Evolutionary conservation across 257 asterid species (phyloP).

Genomic region (Lavandula angustifolia): DNA sequence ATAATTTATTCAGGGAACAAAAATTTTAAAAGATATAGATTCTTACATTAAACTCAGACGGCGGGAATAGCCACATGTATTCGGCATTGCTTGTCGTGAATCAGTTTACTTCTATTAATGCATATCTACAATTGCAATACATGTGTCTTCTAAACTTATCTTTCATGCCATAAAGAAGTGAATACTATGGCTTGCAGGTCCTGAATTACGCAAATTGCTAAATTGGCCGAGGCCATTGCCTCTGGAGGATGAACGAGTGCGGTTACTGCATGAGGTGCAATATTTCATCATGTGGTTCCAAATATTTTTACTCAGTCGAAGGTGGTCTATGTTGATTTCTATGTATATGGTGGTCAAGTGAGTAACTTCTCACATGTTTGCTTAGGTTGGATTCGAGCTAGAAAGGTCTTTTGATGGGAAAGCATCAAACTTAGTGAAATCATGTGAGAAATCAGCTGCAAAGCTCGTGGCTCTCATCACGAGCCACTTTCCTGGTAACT

Average conservation of each 20-base stretch:
- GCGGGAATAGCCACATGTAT: background rate
- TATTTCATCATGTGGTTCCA: background rate
- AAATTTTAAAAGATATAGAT: background rate
- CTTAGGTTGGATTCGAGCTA: conserved; percentile 85
- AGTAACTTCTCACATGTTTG: conserved; percentile 30
- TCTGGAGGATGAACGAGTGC: conserved; percentile 93
- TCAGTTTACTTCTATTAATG: conserved; percentile 1
- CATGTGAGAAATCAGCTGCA: conserved; percentile 76
- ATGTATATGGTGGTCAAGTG: conserved; percentile 3
- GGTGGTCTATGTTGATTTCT: background rate
- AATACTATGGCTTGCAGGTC: conserved; percentile 58
- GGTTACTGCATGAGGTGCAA: conserved; percentile 84
- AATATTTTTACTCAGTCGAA: background rate
- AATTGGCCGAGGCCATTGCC: conserved; percentile 94
- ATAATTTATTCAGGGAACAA: background rate
- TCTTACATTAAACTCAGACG: background rate
- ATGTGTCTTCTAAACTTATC: background rate
- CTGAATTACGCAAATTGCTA: conserved; percentile 76
- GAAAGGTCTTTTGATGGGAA: conserved; percentile 88
- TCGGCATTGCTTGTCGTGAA: background rate
- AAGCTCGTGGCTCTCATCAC: conserved; percentile 84
- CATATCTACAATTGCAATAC: conserved; percentile 6
- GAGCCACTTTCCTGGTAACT: conserved; percentile 84
- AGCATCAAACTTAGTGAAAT: conserved; percentile 83
- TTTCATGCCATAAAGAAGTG: conserved; percentile 17